Base-by-base conservation (phyloP, 129 eudicot species). In the Centaurea solstitialis region DNA sequence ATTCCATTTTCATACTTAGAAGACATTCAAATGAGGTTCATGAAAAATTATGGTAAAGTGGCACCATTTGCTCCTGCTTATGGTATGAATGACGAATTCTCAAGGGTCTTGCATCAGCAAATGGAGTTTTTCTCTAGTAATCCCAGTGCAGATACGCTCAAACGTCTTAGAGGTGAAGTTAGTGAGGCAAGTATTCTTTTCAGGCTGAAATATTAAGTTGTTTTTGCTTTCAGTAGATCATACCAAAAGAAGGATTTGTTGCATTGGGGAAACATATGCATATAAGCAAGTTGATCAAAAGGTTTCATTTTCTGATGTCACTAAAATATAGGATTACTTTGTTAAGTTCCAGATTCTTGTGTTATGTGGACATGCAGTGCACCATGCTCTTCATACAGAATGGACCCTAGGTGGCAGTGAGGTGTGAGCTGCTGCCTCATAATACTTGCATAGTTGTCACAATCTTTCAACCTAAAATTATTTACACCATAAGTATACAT, bases 101-200 rank as follows among this genome's bases (percentile, higher is more conserved):
- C 99, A 35, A 90, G 99, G 86, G 99, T 95, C 71, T 81, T 95
- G 86, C 99, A 95, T 89, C 99, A 95, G 85, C 99, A 92, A 84
- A 95, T 95, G 99, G 99, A 95, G 81, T 95, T 92, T 78, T 95
- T 87, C 85, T 95, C 99, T 43, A 95, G 99, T 81, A 95, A 91
- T 76, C 92, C 99, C 18, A 91, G 94, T 86, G 99, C 92, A 39
- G 99, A 95, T 82, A 93, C 99, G 12, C 88, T 95, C 70, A 95
- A 88, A 71, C 99, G 99, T 70, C 94, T 95, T 43, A 86, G 98
- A 83, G 88, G 90, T 66, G 99, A 95, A 95, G 99, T 92, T 81
- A 88, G 93, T n/a, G 99, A 95, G 99, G 99, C 84, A 92, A 89
- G 93, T 87, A 37, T 78, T 72, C 75, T 70, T 35, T 68, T 64